A percentile compares a stretch with the other conserved stretches of the same genome.
Evolutionary conservation across 192 early-diverging fungal genomes (phyloP).

Genomic region (Obelidium mucronatum): DNA sequence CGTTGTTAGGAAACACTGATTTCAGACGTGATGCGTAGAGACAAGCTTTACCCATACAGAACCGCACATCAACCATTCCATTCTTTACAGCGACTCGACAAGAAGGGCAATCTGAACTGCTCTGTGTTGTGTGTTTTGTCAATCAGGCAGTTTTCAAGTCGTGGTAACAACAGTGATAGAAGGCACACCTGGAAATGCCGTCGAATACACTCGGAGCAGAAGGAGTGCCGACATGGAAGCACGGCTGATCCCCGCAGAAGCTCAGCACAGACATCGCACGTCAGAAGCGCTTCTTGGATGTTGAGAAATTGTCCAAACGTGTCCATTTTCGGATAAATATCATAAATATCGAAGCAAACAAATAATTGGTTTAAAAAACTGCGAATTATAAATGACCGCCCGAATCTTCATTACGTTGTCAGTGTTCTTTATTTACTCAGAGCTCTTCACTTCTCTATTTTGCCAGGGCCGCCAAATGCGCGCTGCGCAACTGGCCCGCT

Average conservation of each 20-base stretch:
- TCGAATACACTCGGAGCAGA: conserved; percentile 29
- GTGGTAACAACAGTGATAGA: neutral
- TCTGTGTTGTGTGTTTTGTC: neutral
- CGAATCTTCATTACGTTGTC: too few relatives aligned
- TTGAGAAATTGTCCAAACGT: conserved; percentile 4
- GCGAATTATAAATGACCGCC: too few relatives aligned
- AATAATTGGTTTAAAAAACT: too few relatives aligned
- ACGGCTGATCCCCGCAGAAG: conserved; percentile 16
- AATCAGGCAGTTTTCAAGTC: neutral
- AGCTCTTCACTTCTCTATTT: too few relatives aligned
- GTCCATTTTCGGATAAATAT: too few relatives aligned
- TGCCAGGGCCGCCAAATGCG: too few relatives aligned
- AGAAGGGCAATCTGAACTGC: conserved; percentile 10
- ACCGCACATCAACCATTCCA: conserved; percentile 19
- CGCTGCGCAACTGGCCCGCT: too few relatives aligned
- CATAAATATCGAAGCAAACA: too few relatives aligned
- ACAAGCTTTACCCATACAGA: conserved; percentile 6
- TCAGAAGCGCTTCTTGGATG: conserved; percentile 14
- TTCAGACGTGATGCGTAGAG: neutral
- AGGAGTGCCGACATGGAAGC: conserved; percentile 26
- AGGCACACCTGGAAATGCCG: conserved; percentile 14
- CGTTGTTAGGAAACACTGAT: neutral
- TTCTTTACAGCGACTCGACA: conserved; percentile 12
- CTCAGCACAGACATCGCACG: conserved; percentile 28
- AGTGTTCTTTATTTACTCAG: too few relatives aligned